Evolutionary conservation across 2,329 filamentous ascomycete species (phyloP).

Genomic region (Alternaria alternata): DNA sequence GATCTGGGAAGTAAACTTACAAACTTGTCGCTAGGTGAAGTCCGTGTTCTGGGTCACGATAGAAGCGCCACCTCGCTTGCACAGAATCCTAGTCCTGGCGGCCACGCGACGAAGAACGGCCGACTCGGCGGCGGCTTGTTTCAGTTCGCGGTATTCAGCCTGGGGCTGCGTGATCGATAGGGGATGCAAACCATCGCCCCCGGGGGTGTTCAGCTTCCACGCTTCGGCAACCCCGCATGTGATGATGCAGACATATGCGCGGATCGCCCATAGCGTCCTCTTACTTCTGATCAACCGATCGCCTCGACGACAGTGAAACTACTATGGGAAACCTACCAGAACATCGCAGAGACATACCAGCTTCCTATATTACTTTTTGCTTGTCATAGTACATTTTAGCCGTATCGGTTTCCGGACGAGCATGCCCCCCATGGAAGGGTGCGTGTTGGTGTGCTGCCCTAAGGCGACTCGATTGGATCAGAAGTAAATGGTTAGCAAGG

Average conservation of each 20-base stretch:
- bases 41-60: constrained; percentile 10
- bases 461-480: background rate
- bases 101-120: constrained; percentile 9
- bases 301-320: constrained; percentile 4
- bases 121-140: constrained; percentile 16
- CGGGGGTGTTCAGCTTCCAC: constrained; percentile 1
- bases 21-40: background rate
- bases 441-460: constrained; percentile 4
- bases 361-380: constrained; percentile 7
- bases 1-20: constrained; percentile 2
- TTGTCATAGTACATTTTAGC: background rate
- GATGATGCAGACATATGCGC: background rate
- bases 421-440: constrained; percentile 7
- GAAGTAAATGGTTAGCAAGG: background rate
- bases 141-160: constrained; percentile 12
- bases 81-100: constrained; percentile 7
- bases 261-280: background rate
- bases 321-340: background rate
- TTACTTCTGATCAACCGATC: background rate
- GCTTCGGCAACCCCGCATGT: constrained; percentile 9
- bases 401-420: background rate
- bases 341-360: background rate
- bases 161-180: constrained; percentile 10
- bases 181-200: constrained; percentile 3
- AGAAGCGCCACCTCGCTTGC: constrained; percentile 15